Conservation (phyloP, 108 stramenopile genomes). For the Schizochytrium sp. region DNA sequence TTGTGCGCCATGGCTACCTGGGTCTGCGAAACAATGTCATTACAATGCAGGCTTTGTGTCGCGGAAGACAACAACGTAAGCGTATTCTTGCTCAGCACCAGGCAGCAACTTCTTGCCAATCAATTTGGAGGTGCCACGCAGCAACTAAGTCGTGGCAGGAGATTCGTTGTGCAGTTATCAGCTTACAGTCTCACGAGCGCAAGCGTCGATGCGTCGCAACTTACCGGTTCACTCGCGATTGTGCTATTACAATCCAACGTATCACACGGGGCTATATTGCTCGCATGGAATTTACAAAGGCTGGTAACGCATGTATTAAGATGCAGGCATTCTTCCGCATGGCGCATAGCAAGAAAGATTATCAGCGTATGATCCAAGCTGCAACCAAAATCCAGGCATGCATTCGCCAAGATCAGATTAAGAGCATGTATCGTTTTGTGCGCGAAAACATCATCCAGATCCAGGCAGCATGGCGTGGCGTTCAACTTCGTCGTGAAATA, state of each 20-base stretch:
- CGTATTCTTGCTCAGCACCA: neutral
- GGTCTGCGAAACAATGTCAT: conserved; percentile 63
- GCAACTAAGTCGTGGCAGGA: neutral
- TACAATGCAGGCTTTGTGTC: conserved; percentile 19
- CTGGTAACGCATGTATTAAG: conserved; percentile 26
- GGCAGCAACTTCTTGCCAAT: neutral
- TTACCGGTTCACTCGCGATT: neutral
- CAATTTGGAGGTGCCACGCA: neutral
- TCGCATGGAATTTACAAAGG: neutral
- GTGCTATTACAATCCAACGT: neutral
- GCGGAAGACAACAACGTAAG: neutral
- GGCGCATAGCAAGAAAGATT: conserved; percentile 46
- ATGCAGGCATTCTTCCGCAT: conserved; percentile 62
- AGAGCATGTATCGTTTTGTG: conserved; percentile 39
- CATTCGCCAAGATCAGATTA: conserved; percentile 57
- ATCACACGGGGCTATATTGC: neutral
- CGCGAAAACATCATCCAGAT: neutral
- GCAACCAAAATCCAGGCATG: conserved; percentile 71
- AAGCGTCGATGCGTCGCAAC: neutral
- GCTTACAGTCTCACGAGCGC: neutral
- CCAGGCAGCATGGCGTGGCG: neutral
- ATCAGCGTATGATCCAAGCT: neutral
- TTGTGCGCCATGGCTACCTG: conserved; percentile 62
- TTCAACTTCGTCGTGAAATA: neutral
- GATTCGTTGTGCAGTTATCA: neutral